Evolutionary conservation across 2,329 filamentous ascomycete species (phyloP).

Genomic region (Penicillium expansum): DNA sequence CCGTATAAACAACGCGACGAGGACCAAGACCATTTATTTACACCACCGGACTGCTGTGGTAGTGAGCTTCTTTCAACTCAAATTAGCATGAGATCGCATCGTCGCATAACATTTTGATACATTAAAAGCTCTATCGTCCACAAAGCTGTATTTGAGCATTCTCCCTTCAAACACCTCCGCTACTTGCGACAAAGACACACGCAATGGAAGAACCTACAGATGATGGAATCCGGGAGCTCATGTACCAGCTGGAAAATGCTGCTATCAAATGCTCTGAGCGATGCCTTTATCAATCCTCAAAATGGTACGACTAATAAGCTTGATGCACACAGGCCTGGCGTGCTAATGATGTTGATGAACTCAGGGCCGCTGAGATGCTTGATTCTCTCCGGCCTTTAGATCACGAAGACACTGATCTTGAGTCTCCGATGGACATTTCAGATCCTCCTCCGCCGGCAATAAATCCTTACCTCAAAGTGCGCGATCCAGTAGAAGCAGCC

Average conservation of each 20-base stretch:
- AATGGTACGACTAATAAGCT: constrained; percentile 64
- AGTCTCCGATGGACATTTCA: constrained; percentile 58
- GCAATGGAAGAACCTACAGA: constrained; percentile 38
- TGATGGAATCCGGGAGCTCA: constrained; percentile 56
- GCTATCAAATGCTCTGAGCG: constrained; percentile 89
- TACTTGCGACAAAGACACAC: background rate
- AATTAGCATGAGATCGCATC: background rate
- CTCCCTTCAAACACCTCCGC: background rate
- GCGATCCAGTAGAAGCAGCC: constrained; percentile 68
- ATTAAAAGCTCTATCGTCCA: background rate
- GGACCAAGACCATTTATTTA: constrained; percentile 4
- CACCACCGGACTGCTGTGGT: background rate
- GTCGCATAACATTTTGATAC: background rate
- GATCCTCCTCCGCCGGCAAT: constrained; percentile 51
- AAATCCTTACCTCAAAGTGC: constrained; percentile 53
- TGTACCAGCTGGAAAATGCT: constrained; percentile 75
- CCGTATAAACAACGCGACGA: background rate
- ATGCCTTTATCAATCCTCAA: constrained; percentile 92
- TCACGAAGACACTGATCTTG: constrained; percentile 60
- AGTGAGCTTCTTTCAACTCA: background rate
- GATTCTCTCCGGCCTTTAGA: constrained; percentile 66
- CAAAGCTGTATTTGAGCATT: background rate
- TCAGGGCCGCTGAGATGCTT: constrained; percentile 89
- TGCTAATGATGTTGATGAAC: constrained; percentile 15
- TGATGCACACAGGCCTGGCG: background rate